Percentiles rank a stretch among this genome's conserved stretches.
Evolutionary conservation across 306 rosid species (phyloP).

Genomic region (Cucurbita pepo): DNA sequence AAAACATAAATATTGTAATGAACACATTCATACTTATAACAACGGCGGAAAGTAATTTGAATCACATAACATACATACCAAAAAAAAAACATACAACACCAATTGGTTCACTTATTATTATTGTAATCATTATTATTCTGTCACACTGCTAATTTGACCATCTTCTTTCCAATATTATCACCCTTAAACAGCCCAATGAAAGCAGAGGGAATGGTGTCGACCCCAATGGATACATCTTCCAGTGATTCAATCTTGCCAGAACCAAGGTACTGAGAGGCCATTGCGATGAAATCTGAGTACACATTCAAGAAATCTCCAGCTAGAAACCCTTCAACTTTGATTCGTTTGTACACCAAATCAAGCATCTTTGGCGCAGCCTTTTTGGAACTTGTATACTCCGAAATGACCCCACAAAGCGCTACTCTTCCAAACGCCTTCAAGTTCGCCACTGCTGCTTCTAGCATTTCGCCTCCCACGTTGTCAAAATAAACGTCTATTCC

Average conservation of each 20-base stretch:
- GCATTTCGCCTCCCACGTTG: constrained; percentile 63
- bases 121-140: neutral
- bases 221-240: constrained; percentile 43
- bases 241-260: constrained; percentile 19
- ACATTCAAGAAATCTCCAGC: constrained; percentile 24
- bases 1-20: no score
- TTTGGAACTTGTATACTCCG: constrained; percentile 31
- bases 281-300: constrained; percentile 24
- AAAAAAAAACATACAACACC: neutral
- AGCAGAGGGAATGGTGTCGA: constrained; percentile 49
- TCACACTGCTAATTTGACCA: constrained; percentile 24
- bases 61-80: no score
- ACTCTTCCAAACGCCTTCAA: constrained; percentile 59
- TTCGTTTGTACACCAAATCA: constrained; percentile 44
- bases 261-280: constrained; percentile 27
- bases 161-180: constrained; percentile 54
- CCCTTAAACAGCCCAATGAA: constrained; percentile 51
- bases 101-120: neutral
- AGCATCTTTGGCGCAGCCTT: constrained; percentile 38
- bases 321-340: constrained; percentile 41
- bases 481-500: constrained; percentile 78
- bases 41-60: no score
- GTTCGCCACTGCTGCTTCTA: constrained; percentile 53
- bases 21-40: no score
- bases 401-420: constrained; percentile 44